Evolutionary conservation across 495 filamentous ascomycete genomes (phyloP).

Genomic region (Xylaria sp.): DNA sequence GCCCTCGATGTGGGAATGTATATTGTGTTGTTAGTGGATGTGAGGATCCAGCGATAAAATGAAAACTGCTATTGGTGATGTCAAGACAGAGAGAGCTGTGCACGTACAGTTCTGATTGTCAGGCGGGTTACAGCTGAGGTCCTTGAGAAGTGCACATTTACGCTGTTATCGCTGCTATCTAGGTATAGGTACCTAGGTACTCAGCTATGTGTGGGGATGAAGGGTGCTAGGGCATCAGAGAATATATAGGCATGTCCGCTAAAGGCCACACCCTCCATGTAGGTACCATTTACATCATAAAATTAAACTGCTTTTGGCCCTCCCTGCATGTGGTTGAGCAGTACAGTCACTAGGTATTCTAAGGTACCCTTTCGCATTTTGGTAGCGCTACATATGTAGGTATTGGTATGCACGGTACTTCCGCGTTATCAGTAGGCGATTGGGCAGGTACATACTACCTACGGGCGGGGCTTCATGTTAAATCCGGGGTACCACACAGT

Average conservation of each 20-base stretch:
- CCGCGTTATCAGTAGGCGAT: neutral
- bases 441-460: constrained; percentile 1
- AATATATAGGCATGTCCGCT: too few relatives aligned
- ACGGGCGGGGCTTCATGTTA: constrained; percentile 8
- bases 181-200: neutral
- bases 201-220: neutral
- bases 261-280: too few relatives aligned
- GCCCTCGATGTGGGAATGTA: constrained; percentile 21
- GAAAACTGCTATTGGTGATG: neutral
- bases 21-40: neutral
- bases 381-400: too few relatives aligned
- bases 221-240: too few relatives aligned
- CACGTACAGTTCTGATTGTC: too few relatives aligned
- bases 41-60: neutral
- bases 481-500: constrained; percentile 11
- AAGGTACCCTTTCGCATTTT: too few relatives aligned
- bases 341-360: too few relatives aligned
- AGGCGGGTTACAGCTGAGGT: too few relatives aligned
- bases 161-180: neutral
- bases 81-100: neutral
- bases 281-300: too few relatives aligned
- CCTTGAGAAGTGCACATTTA: neutral
- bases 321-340: too few relatives aligned
- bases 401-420: too few relatives aligned
- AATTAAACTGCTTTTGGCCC: too few relatives aligned